Percentiles rank a stretch among this genome's conserved stretches.
Conservation (phyloP, 2,329 filamentous ascomycete species). For the Erysiphe pulchra region DNA sequence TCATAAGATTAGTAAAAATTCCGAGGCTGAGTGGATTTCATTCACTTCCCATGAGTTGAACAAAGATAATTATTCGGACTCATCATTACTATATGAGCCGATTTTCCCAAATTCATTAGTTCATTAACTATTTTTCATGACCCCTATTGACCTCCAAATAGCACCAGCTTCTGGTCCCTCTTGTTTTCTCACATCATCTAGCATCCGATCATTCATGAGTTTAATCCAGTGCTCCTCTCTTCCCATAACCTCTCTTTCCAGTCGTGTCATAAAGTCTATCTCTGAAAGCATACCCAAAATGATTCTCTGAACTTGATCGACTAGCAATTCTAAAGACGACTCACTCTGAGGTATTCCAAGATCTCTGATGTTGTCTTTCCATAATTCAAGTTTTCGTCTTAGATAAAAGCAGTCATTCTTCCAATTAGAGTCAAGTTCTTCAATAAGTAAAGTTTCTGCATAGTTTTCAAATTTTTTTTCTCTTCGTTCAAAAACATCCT, state of each 20-base stretch:
- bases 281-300: slow-evolving; percentile 35
- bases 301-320: slow-evolving; percentile 22
- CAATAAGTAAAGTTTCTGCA: slow-evolving; percentile 21
- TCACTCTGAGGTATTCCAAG: slow-evolving; percentile 16
- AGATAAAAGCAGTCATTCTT: slow-evolving; percentile 28
- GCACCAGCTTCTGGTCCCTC: slow-evolving; percentile 9
- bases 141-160: slow-evolving; percentile 7
- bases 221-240: slow-evolving; percentile 34
- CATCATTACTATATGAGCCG: too few species aligned
- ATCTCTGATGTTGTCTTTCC: slow-evolving; percentile 22
- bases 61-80: too few species aligned
- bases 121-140: too few species aligned
- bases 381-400: slow-evolving; percentile 26
- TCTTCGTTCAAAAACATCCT: slow-evolving; percentile 21
- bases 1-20: too few species aligned
- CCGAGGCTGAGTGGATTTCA: too few species aligned
- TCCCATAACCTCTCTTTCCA: slow-evolving; percentile 29
- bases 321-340: slow-evolving; percentile 21
- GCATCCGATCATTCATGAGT: slow-evolving; percentile 20
- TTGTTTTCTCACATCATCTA: slow-evolving; percentile 4
- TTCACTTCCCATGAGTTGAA: too few species aligned
- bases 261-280: slow-evolving; percentile 31
- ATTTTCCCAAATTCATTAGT: too few species aligned
- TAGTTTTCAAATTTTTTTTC: slow-evolving; percentile 12
- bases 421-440: slow-evolving; percentile 30